A percentile compares a stretch with the other conserved stretches of the same genome.
These are phyloP conservation scores for Eucalyptus marginata DNA, from an alignment of 345 rosid species.

Conservation along the genomic window DNA sequence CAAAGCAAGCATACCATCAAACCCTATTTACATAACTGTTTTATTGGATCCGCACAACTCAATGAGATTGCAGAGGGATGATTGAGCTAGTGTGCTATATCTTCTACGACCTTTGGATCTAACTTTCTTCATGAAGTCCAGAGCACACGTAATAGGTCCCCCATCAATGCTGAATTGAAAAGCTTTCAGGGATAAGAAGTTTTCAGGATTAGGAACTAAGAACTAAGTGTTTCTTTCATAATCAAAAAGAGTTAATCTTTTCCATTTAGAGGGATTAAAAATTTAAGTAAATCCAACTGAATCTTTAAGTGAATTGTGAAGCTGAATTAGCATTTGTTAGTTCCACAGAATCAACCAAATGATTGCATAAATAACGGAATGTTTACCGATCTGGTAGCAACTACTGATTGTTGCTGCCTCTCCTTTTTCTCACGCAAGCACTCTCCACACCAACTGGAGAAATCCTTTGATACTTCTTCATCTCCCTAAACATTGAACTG, in stretches of 20 bases:
- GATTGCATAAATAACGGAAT: background rate
- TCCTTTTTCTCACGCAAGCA: constrained; percentile 68
- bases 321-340: background rate
- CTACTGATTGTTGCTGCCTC: constrained; percentile 38
- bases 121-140: background rate
- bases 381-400: constrained; percentile 54
- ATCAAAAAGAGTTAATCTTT: background rate
- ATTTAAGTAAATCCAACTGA: background rate
- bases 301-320: background rate
- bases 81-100: background rate
- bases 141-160: background rate
- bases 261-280: background rate
- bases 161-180: background rate
- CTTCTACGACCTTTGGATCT: background rate
- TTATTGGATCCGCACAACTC: background rate
- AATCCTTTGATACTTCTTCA: constrained; percentile 75
- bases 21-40: background rate
- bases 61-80: background rate
- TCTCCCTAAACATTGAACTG: constrained; percentile 84
- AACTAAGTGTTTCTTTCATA: background rate
- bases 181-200: background rate
- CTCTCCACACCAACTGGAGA: constrained; percentile 88
- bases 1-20: background rate
- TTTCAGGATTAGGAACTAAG: background rate
- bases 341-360: background rate